Evolutionary conservation across 78 protist species (phyloP), one percentile per base, ranked within the genome.

Genomic region (Emiliania huxleyi): DNA sequence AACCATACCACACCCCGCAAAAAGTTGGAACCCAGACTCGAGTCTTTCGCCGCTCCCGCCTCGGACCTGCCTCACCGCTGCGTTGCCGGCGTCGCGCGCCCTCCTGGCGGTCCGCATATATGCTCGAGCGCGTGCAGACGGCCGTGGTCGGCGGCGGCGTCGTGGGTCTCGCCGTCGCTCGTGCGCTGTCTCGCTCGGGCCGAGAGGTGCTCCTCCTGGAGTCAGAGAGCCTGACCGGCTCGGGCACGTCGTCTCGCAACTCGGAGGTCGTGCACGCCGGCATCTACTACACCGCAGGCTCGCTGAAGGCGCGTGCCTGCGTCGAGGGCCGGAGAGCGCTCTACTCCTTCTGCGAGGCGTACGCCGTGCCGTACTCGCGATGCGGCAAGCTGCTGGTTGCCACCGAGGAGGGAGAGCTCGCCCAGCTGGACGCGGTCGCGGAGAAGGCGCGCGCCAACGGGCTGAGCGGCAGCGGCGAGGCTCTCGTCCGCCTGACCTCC

Each of bases 241-340:
- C 45, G 2, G 75, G 23, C 42, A 55, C 77, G 56, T 19, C 35
- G 25, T 38, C 55, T 33, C 22, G 91, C 2, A 35, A 52, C 79
- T 38, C 48, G 49, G 91, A 55, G 48, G 91, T 87, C 46, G 48
- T 91, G 23, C 93, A 91, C 75, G 89, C 89, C 0, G 93, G 93
- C 33, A 29, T 91, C 26, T 77, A 91, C 48, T 91, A 91, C 52
- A 33, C 93, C 0, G 25, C 42, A 23, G 90, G 49, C 48, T 22
- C 55, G 1, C 88, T 91, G 40, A 73, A 77, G 75, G 43, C 93
- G 4, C 26, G 6, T 5, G 52, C 81, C n/a, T 91, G 90, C 49
- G 49, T 91, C n/a, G 42, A 19, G 2, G 93, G 93, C 35, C 18
- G 40, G 5, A 35, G 22, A 3, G 0, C 25, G 90, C 56, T 91